Conservation (phyloP, 1,139 yeast genomes). For the Keqinozyma sinolaborantium region DNA sequence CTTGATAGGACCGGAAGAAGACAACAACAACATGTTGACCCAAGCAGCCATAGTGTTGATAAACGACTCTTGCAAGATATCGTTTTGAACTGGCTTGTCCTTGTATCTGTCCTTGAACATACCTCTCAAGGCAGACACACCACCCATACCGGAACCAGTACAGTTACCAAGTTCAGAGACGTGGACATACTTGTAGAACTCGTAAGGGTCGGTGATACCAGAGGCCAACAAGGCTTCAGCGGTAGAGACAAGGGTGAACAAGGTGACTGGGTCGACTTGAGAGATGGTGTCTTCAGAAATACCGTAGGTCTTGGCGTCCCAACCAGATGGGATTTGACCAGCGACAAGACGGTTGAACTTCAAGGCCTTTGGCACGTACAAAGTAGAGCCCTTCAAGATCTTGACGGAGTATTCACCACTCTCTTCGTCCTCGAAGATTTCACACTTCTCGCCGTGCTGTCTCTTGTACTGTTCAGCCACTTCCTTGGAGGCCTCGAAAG, state of each 20-base stretch:
- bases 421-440: constrained; percentile 83
- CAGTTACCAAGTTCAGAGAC: constrained; percentile 98
- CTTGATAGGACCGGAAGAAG: constrained; percentile 98
- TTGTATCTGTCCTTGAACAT: constrained; percentile 94
- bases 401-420: constrained; percentile 90
- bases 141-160: constrained; percentile 99
- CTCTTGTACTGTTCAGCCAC: constrained; percentile 92
- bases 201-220: constrained; percentile 97
- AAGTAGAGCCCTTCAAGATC: constrained; percentile 88
- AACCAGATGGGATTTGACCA: constrained; percentile 98
- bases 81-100: constrained; percentile 94
- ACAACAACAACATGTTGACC: constrained; percentile 95
- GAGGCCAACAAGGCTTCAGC: constrained; percentile 91
- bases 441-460: constrained; percentile 93
- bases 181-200: constrained; percentile 96
- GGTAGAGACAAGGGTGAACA: constrained; percentile 89
- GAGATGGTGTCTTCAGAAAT: constrained; percentile 86
- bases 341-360: constrained; percentile 95
- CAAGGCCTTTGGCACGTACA: constrained; percentile 92
- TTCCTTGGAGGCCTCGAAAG: constrained; percentile 92
- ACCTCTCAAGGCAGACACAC: constrained; percentile 93
- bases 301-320: constrained; percentile 96
- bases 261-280: constrained; percentile 95
- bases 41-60: constrained; percentile 99
- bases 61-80: constrained; percentile 94